These are phyloP conservation scores for Arthrobotrys conoides DNA, from an alignment of 2,329 filamentous ascomycete species.

Conservation along the genomic window DNA sequence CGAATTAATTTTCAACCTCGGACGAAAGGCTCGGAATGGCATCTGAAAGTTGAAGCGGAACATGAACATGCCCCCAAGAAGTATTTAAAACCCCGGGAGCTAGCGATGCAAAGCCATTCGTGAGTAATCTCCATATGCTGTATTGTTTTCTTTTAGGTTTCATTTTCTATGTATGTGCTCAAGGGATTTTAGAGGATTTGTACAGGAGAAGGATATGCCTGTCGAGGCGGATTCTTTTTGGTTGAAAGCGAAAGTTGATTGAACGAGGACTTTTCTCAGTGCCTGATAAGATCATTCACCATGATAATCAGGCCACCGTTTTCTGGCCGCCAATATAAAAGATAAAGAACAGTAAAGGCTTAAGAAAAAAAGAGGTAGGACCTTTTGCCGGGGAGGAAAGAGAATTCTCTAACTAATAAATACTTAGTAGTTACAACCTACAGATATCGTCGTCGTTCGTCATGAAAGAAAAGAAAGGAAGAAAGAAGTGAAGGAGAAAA, in stretches of 20 bases:
- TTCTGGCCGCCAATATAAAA: neutral
- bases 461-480: neutral
- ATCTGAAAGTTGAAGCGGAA: neutral
- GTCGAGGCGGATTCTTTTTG: neutral
- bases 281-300: neutral
- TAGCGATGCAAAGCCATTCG: neutral
- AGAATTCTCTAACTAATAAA: conserved; percentile 12
- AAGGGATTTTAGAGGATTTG: no score
- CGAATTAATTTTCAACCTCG: conserved; percentile 6
- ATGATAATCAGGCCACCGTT: conserved; percentile 38
- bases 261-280: neutral
- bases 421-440: conserved; percentile 3
- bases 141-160: no score
- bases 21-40: conserved; percentile 15
- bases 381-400: neutral
- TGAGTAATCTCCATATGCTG: no score
- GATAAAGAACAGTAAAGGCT: neutral
- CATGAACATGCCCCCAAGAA: neutral
- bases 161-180: no score
- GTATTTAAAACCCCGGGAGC: neutral
- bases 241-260: neutral
- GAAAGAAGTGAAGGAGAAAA: neutral
- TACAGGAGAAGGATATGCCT: no score
- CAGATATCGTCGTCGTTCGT: neutral
- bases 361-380: conserved; percentile 4